Evolutionary conservation across 192 early-diverging fungal genomes (phyloP), one percentile per base, ranked within the genome.

Genomic region (Coemansia sp.): DNA sequence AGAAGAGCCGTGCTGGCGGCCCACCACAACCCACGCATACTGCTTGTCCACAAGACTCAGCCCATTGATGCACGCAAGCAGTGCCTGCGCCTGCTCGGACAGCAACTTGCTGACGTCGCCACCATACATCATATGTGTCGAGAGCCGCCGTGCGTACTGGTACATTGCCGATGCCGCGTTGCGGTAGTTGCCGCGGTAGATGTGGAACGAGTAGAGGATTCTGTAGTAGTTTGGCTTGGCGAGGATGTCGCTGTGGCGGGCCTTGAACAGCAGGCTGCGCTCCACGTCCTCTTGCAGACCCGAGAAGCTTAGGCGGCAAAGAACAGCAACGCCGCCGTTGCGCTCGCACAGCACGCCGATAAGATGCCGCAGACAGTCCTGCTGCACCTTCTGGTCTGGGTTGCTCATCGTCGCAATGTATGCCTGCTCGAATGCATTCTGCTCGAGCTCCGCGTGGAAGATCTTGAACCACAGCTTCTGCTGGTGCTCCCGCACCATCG

Each of bases 91-190:
- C 55, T 73, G 83, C 31, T 71, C 74, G 0, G 40, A 66, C 63
- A 84, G 45, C 28, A 70, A 23, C 33, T 31, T 39, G 3, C 58
- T 35, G 1, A 72, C 67, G 16, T 76, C 73, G 12, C 68, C 68
- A 20, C 39, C 43, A 9, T 43, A 40, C 15, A 49, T 57, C 72
- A 75, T 64, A 7, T 64, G 52, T 29, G 46, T 42, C 4, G 49
- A 25, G 21, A 84, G 63, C 2, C 83, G 74, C 21, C 69, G 66
- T 13, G 79, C 75, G 49, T 78, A 79, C 68, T 81, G 83, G 68
- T 81, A 84, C 78, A 84, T 84, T 59, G 75, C 75, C 34, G 83
- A 77, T 8, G 77, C 77, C 3, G 83, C 83, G 40, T 74, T 79
- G 55, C 78, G 74, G 65, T 81, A 81, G 69, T 84, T 80, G 64